Percentiles rank a stretch among this genome's conserved stretches.
Evolutionary conservation across 2,329 filamentous ascomycete species (phyloP).

Genomic region (Arthrobotrys conoides): DNA sequence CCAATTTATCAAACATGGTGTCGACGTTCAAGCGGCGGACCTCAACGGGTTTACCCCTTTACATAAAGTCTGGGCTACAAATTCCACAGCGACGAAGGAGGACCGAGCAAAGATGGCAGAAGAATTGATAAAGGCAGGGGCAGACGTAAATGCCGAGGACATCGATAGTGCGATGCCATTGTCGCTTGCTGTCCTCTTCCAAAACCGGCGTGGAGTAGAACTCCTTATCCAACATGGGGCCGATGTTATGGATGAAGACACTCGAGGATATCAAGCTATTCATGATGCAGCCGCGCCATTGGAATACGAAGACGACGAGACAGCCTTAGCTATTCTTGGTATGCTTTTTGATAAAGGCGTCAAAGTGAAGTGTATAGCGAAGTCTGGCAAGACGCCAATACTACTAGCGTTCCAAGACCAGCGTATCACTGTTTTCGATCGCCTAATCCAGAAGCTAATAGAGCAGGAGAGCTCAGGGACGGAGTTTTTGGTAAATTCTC

Average conservation of each 20-base stretch:
- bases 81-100: conserved; percentile 36
- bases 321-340: conserved; percentile 41
- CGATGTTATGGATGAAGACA: conserved; percentile 44
- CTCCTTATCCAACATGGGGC: conserved; percentile 59
- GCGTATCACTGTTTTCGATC: conserved; percentile 23
- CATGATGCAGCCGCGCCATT: conserved; percentile 40
- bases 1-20: conserved; percentile 48
- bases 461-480: conserved; percentile 5
- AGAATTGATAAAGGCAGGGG: conserved; percentile 52
- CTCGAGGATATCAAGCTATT: conserved; percentile 37
- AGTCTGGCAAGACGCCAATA: conserved; percentile 43
- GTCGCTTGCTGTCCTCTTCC: conserved; percentile 52
- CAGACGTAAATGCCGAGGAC: conserved; percentile 59
- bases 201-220: conserved; percentile 56
- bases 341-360: conserved; percentile 38
- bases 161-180: conserved; percentile 55
- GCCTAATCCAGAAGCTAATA: conserved; percentile 22
- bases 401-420: conserved; percentile 19
- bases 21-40: conserved; percentile 25
- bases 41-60: conserved; percentile 27
- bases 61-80: conserved; percentile 35
- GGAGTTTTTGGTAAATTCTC: conserved; percentile 19
- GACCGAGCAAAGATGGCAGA: conserved; percentile 40
- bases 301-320: conserved; percentile 30
- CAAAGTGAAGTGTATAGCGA: conserved; percentile 32